Percentiles rank a stretch among this genome's conserved stretches.
Evolutionary conservation across 768 basidiomycete species (phyloP).

Genomic region (Panellus pusillus): DNA sequence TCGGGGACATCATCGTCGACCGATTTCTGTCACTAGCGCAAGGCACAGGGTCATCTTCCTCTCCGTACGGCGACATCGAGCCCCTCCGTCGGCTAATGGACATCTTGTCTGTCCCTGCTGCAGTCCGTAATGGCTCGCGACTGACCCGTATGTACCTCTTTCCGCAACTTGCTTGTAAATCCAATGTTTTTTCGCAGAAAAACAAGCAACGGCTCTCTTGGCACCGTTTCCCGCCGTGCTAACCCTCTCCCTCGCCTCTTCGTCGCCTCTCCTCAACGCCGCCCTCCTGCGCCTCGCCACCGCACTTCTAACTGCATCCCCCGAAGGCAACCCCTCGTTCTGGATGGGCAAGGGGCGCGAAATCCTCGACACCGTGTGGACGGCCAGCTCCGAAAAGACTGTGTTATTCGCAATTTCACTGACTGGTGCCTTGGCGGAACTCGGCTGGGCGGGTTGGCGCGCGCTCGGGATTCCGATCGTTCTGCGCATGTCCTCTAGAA

Average conservation of each 20-base stretch:
- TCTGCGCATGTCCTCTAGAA: slow-evolving; percentile 47
- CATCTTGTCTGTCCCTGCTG: slow-evolving; percentile 53
- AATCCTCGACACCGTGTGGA: slow-evolving; percentile 56
- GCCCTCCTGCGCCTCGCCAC: slow-evolving; percentile 41
- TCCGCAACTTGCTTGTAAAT: slow-evolving; percentile 4
- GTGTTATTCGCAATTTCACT: slow-evolving; percentile 51
- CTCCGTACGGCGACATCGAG: slow-evolving; percentile 32
- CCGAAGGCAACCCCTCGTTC: slow-evolving; percentile 40
- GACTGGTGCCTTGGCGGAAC: slow-evolving; percentile 59
- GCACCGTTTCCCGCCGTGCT: slow-evolving; percentile 31
- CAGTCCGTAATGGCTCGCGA: slow-evolving; percentile 73
- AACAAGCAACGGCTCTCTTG: slow-evolving; percentile 36
- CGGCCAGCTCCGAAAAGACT: slow-evolving; percentile 17
- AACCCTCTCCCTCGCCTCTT: slow-evolving; percentile 18
- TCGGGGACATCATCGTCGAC: slow-evolving; percentile 55
- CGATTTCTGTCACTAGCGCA: slow-evolving; percentile 33
- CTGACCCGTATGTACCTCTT: slow-evolving; percentile 49
- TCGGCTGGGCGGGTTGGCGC: slow-evolving; percentile 80
- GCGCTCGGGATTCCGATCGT: slow-evolving; percentile 60
- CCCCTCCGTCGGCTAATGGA: slow-evolving; percentile 54
- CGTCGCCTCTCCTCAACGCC: slow-evolving; percentile 26
- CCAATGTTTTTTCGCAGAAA: slow-evolving; percentile 25
- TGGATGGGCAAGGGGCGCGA: slow-evolving; percentile 58
- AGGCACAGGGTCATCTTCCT: slow-evolving; percentile 9
- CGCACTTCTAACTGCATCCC: slow-evolving; percentile 37